A percentile compares a stretch with the other conserved stretches of the same genome.
These are phyloP conservation scores for Cavenderia fasciculata DNA, from an alignment of 78 protist genomes.

Conservation along the genomic window DNA sequence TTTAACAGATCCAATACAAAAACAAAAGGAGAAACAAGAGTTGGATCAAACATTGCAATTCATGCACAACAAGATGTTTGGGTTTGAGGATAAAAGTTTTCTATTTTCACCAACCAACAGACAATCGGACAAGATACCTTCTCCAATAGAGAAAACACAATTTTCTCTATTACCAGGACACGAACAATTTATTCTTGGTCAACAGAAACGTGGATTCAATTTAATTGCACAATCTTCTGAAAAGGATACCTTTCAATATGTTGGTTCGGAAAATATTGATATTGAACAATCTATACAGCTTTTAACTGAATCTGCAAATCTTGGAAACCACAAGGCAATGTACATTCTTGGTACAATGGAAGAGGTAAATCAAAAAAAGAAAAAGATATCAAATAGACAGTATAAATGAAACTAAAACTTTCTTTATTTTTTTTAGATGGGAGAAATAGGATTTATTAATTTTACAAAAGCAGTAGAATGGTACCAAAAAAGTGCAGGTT, in stretches of 20 bases:
- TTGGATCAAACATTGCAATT: no score
- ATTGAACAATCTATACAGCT: not conserved
- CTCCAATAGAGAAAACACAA: no score
- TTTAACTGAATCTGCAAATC: not conserved
- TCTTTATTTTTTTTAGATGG: slow-evolving; percentile 16
- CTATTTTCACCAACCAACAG: no score
- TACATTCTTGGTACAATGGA: slow-evolving; percentile 44
- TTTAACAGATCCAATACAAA: no score
- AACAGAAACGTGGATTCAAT: slow-evolving; percentile 19
- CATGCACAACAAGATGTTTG: no score
- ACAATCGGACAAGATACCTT: no score
- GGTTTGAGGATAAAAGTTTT: no score
- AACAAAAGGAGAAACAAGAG: no score
- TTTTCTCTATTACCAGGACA: slow-evolving; percentile 58
- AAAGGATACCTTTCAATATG: slow-evolving; percentile 22
- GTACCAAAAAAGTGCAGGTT: slow-evolving; percentile 35
- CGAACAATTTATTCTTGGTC: slow-evolving; percentile 43
- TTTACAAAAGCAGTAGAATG: slow-evolving; percentile 49
- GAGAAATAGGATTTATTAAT: slow-evolving; percentile 43
- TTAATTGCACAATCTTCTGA: not conserved
- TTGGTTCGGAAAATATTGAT: slow-evolving; percentile 4
- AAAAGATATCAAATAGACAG: not conserved
- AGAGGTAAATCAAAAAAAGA: slow-evolving; percentile 5
- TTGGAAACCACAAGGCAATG: slow-evolving; percentile 69
- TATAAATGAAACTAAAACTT: no score